phyloP scores from a whole-genome alignment of 2,329 filamentous ascomycete species.

The Fusarium protoensiforme region DNA sequence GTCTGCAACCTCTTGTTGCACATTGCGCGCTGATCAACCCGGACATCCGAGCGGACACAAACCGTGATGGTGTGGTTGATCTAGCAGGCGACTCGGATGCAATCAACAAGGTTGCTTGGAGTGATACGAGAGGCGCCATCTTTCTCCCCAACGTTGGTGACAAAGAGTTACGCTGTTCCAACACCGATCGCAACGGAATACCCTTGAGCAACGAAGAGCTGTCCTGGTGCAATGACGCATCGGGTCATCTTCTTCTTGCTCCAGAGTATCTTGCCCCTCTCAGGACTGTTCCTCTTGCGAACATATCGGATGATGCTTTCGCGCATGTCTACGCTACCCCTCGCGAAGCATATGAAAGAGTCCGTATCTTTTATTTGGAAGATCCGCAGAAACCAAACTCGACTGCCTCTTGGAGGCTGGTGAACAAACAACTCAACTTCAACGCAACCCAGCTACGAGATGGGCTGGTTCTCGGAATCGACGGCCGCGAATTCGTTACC shows the following conservation, averaged over 20 bases:
- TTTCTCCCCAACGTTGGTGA: background rate
- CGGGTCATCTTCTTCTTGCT: conserved; percentile 45
- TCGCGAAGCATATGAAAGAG: too few relatives aligned
- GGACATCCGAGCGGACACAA: too few relatives aligned
- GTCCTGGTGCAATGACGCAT: conserved; percentile 49
- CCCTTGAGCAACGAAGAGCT: conserved; percentile 36
- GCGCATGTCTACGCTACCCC: too few relatives aligned
- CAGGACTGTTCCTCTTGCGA: background rate
- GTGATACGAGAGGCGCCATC: background rate
- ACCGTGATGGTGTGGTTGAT: too few relatives aligned
- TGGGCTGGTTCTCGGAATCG: too few relatives aligned
- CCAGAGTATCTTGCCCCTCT: conserved; percentile 46
- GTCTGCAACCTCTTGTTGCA: too few relatives aligned
- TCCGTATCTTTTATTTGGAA: too few relatives aligned
- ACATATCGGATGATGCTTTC: background rate
- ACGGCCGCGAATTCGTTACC: too few relatives aligned
- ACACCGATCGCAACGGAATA: background rate
- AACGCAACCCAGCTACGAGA: background rate
- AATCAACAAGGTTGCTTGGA: background rate
- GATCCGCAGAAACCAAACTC: background rate
- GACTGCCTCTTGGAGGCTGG: background rate
- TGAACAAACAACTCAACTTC: background rate
- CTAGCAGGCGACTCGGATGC: conserved; percentile 43
- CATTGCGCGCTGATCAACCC: too few relatives aligned
- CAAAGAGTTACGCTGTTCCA: background rate